These are phyloP conservation scores for Talaromyces islandicus DNA, from an alignment of 2,329 filamentous ascomycete genomes.

Conservation along the genomic window DNA sequence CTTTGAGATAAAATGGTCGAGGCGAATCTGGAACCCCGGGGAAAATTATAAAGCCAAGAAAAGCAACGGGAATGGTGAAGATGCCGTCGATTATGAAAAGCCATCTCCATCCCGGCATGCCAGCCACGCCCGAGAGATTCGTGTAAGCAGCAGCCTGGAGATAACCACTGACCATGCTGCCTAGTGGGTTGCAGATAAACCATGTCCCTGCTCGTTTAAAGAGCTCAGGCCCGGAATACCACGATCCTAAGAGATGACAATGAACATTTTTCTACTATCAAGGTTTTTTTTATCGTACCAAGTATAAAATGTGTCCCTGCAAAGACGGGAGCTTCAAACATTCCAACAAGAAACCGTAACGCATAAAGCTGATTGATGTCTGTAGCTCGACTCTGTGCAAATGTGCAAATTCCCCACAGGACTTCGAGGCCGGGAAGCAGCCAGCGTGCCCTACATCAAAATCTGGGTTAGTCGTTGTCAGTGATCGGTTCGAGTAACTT, in stretches of 20 bases:
- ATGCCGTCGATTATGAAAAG: slow-evolving; percentile 55
- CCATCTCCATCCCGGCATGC: slow-evolving; percentile 50
- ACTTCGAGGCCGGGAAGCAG: slow-evolving; percentile 24
- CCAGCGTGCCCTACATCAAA: neutral
- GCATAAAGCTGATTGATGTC: slow-evolving; percentile 28
- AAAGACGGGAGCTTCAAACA: slow-evolving; percentile 28
- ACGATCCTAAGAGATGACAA: slow-evolving; percentile 21
- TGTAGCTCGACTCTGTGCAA: slow-evolving; percentile 26
- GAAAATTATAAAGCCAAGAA: slow-evolving; percentile 48
- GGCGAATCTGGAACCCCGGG: slow-evolving; percentile 38
- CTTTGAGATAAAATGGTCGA: slow-evolving; percentile 34
- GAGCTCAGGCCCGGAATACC: slow-evolving; percentile 40
- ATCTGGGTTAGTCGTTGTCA: neutral
- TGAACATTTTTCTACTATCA: neutral
- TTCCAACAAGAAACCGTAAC: slow-evolving; percentile 27
- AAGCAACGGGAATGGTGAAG: slow-evolving; percentile 51
- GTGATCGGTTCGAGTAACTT: neutral
- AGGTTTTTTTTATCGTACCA: slow-evolving; percentile 12
- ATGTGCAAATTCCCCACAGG: slow-evolving; percentile 30
- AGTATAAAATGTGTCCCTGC: slow-evolving; percentile 29
- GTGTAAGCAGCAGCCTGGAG: slow-evolving; percentile 51
- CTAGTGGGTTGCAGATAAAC: slow-evolving; percentile 48
- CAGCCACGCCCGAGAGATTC: slow-evolving; percentile 45
- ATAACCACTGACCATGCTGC: slow-evolving; percentile 54
- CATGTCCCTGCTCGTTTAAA: slow-evolving; percentile 53